Percentiles rank a stretch among this genome's conserved stretches.
These are phyloP conservation scores for Yarrowia yakushimensis DNA, from an alignment of 805 yeast genomes.

Conservation along the genomic window DNA sequence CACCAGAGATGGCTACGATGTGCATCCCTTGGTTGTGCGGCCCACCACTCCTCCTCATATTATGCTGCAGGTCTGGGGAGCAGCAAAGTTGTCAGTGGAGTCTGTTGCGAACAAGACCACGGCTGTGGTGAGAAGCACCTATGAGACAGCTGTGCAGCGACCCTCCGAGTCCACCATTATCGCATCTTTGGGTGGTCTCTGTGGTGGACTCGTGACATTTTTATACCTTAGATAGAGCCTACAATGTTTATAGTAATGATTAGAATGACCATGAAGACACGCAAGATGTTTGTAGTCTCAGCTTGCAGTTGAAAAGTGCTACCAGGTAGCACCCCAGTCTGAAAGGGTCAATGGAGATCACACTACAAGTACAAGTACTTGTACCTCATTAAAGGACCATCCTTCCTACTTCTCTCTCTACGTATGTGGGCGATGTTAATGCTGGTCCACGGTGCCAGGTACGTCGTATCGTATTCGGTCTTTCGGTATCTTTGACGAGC, in stretches of 20 bases:
- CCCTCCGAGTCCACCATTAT: constrained; percentile 10
- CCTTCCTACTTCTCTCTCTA: no score
- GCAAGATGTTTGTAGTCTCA: no score
- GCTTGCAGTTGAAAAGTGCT: no score
- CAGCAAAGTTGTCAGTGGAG: background rate
- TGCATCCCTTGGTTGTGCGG: background rate
- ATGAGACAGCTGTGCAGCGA: background rate
- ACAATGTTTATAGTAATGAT: background rate
- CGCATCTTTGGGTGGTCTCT: background rate
- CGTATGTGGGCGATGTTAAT: no score
- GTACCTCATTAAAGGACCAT: no score
- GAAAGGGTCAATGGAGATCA: no score
- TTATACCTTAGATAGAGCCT: background rate
- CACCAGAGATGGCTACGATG: background rate
- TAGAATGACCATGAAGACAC: background rate
- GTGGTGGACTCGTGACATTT: constrained; percentile 5
- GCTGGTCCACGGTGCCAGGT: no score
- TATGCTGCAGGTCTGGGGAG: background rate
- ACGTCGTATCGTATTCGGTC: no score
- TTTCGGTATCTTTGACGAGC: no score
- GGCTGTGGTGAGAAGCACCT: background rate
- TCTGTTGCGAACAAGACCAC: background rate
- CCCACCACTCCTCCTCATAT: background rate
- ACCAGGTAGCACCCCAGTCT: no score
- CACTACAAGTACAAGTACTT: no score